A percentile compares a stretch with the other conserved stretches of the same genome.
phyloP scores from a whole-genome alignment of 805 yeast genomes.

The Hanseniaspora singularis region DNA sequence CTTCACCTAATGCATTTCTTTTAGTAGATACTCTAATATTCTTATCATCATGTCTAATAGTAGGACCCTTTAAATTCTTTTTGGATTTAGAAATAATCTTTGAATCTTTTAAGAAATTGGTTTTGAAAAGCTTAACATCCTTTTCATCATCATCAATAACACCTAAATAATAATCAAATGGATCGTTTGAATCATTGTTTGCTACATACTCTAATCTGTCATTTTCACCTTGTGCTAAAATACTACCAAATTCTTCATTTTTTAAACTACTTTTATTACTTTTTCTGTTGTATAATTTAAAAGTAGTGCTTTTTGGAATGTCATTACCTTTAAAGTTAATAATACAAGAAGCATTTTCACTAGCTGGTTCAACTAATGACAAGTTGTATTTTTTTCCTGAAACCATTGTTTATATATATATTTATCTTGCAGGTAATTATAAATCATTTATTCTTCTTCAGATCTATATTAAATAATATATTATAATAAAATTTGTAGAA shows the following conservation, averaged over 20 bases:
- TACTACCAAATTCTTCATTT: slow-evolving; percentile 25
- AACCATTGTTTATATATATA: not conserved
- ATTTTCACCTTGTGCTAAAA: slow-evolving; percentile 66
- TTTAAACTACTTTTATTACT: slow-evolving; percentile 24
- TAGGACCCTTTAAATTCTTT: slow-evolving; percentile 48
- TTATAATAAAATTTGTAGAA: too few relatives aligned
- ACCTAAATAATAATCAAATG: slow-evolving; percentile 55
- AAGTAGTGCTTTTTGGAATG: slow-evolving; percentile 45
- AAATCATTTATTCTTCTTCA: too few relatives aligned
- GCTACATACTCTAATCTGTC: slow-evolving; percentile 52
- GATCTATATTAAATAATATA: too few relatives aligned
- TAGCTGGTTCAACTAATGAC: slow-evolving; percentile 7
- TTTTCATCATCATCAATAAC: slow-evolving; percentile 59
- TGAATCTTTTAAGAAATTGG: slow-evolving; percentile 47
- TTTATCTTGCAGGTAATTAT: too few relatives aligned
- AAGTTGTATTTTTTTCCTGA: slow-evolving; percentile 1
- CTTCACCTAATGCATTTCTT: slow-evolving; percentile 82
- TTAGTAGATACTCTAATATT: slow-evolving; percentile 40
- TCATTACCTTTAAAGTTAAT: slow-evolving; percentile 52
- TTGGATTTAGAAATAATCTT: slow-evolving; percentile 51
- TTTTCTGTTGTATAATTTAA: slow-evolving; percentile 47
- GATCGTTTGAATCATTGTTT: slow-evolving; percentile 25
- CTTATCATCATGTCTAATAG: slow-evolving; percentile 42
- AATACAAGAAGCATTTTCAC: slow-evolving; percentile 13
- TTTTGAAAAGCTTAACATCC: slow-evolving; percentile 49